Base-by-base conservation (phyloP, 2,329 filamentous ascomycete genomes). In the Thermoascus crustaceus region DNA sequence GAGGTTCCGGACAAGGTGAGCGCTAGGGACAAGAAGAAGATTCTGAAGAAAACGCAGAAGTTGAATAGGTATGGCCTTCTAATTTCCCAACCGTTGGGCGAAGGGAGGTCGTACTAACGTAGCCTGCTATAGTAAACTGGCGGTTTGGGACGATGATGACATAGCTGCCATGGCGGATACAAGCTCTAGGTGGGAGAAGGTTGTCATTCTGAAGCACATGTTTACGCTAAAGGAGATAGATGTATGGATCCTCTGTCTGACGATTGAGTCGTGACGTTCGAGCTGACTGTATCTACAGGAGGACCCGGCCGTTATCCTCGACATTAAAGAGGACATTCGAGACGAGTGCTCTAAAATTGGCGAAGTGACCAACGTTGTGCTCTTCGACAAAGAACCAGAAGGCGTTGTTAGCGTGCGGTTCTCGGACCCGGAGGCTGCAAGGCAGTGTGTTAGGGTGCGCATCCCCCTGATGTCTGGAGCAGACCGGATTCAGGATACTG, bases 71-170 rank as follows among this genome's bases (percentile, higher is more conserved):
- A 53, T 37, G 65, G 48, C 7, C n/a, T 2, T 10, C 7, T 10
- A 9, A 7, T 30, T 11, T 24, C 25, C 30, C 11, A 16, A 9
- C 18, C 25, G 10, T 20, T 29, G 29, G 11, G 11, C 26, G 14
- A 29, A 29, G n/a, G 7, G 2, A 25, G 16, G 16, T 24, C 13
- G 9, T 31, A 33, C 47, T 59, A 23, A 56, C 34, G 23, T 17
- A 22, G 6, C 23, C 1, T 20, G 8, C 22, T 7, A 37, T 52
- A 89, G 86, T 32, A 88, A 89, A 63, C 76, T 96, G 21, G 83
- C 87, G 3, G 88, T 96, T 60, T 98, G 91, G 91, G 84, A 86
- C 53, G 89, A 95, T 53, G 88, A 96, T 55, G 82, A 89, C 36
- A 75, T 81, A 17, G 74, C 69, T 1, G 61, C 68, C 16, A 52